Base-by-base conservation (phyloP, 2,329 filamentous ascomycete species). In the Penicillium sp. region DNA sequence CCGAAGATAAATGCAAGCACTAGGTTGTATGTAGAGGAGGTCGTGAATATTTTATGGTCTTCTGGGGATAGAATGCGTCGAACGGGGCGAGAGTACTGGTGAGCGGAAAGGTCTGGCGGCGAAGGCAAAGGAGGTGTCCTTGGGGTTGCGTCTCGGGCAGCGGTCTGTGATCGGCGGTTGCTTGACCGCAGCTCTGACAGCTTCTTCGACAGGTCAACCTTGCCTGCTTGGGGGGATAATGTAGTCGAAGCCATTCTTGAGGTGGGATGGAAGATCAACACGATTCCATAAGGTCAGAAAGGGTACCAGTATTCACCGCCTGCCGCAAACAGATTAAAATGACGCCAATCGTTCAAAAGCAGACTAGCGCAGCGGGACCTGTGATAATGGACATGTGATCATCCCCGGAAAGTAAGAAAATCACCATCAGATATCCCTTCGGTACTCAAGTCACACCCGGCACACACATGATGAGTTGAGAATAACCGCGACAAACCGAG, bases 1-100 rank as follows among this genome's bases (percentile, higher is more conserved):
- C 81, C 80, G 68, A 95, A 96, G 51, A 96, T 77, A 71, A 95
- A 98, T 16, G 87, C 82, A 47, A 87, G 74, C 35, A 98, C 78
- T 32, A 97, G 78, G 6, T 75, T 76, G 67, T 87, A 86, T 6
- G 90, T 85, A 0, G 84, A 76, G 0, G 90, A 96, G 0, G 79
- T 72, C 14, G 89, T 77, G 61, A 97, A 98, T 3, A 89, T 71
- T 14, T 87, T 77, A 64, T 95, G 90, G 57, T 98, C 93, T 40
- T 79, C 74, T 2, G 76, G 75, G 3, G 89, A 91, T 10, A 98
- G 73, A 42, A 98, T 97, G 7, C 90, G 81, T 50, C 90, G 80
- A 10, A 77, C 79, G 0, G 93, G 93, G 5, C 73, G 73, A 47
- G 75, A 73, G 73, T 87, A 94, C 5, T 68, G 70, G 62, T 84